Conservation (phyloP, 306 rosid genomes). For the Malus orientalis region DNA sequence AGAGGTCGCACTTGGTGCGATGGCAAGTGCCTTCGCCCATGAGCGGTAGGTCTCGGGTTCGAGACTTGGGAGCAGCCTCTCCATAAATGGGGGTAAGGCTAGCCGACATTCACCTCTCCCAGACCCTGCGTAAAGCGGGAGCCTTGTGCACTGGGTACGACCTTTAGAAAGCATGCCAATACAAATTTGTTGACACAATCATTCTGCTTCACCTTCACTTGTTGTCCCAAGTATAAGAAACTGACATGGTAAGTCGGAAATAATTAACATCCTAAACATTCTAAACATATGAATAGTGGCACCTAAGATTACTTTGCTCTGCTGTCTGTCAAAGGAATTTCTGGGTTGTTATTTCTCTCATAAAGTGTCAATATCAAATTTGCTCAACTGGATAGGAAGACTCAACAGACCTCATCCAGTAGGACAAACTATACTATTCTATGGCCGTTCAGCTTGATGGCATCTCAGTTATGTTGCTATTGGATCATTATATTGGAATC, state of each 20-base stretch:
- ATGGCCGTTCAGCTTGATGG: neutral
- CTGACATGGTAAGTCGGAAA: neutral
- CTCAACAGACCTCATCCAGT: neutral
- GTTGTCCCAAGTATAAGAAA: neutral
- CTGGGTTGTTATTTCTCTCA: neutral
- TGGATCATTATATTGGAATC: neutral
- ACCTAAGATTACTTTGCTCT: neutral
- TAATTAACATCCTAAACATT: neutral
- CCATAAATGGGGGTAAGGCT: too few species aligned
- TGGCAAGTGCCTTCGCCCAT: too few species aligned
- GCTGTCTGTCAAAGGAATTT: neutral
- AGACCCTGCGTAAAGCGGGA: too few species aligned
- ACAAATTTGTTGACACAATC: neutral
- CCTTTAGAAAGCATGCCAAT: neutral
- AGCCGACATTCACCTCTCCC: too few species aligned
- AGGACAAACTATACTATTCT: neutral
- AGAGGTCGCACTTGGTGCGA: too few species aligned
- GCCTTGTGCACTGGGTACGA: too few species aligned
- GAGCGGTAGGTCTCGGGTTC: too few species aligned
- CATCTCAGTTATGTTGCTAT: neutral
- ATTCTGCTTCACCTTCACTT: neutral
- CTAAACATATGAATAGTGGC: neutral
- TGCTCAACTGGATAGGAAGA: neutral
- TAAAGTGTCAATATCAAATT: neutral
- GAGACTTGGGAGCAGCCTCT: too few species aligned